Evolutionary conservation across 805 yeast genomes (phyloP).

Genomic region (Priceomyces fermenticarens): DNA sequence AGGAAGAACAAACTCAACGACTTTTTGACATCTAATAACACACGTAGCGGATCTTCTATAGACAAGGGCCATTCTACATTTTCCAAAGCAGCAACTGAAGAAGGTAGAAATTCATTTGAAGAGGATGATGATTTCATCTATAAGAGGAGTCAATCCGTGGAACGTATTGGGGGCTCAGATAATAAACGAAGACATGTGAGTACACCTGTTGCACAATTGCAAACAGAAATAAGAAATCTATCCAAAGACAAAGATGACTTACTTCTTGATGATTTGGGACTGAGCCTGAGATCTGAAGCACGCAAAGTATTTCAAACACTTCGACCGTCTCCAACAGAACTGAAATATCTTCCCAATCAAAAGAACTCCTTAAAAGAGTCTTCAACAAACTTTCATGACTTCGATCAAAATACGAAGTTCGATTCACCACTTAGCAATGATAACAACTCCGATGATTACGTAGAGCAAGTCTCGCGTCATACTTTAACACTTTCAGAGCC

Average conservation of each 20-base stretch:
- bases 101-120: conserved; percentile 11
- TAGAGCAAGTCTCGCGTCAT: conserved; percentile 30
- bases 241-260: conserved; percentile 13
- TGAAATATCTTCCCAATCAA: neutral
- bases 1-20: conserved; percentile 19
- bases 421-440: neutral
- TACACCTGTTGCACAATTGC: conserved; percentile 23
- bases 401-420: neutral
- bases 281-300: neutral
- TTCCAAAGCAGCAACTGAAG: neutral
- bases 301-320: conserved; percentile 1
- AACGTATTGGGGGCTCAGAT: conserved; percentile 1
- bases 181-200: conserved; percentile 12
- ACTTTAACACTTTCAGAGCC: conserved; percentile 17
- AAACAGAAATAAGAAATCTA: conserved; percentile 15
- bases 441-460: conserved; percentile 18
- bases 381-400: conserved; percentile 1
- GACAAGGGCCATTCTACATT: neutral
- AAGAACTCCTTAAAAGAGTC: too few species aligned
- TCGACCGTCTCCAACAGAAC: conserved; percentile 1
- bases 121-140: conserved; percentile 35
- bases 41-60: neutral
- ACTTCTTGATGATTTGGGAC: conserved; percentile 9
- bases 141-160: conserved; percentile 20
- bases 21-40: conserved; percentile 10